Base-by-base conservation (phyloP, 257 asterid species). In the Ajuga chamaepitys region DNA sequence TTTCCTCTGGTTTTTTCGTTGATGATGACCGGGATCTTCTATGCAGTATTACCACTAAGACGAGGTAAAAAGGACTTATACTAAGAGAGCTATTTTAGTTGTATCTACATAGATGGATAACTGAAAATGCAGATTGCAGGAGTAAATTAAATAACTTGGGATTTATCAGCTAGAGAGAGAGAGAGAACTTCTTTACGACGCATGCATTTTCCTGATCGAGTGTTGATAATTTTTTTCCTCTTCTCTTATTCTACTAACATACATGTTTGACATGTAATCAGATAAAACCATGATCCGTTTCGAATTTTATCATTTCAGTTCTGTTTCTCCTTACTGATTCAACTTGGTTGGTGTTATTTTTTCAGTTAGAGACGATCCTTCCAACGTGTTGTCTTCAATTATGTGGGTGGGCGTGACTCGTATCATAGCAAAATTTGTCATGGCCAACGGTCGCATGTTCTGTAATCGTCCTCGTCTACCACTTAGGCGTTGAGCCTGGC, bases 391-490 rank as follows among this genome's bases (percentile, higher is more conserved):
- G 26, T 81, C 85, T 74, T 80, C 96, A 26, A 24, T 90, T 52
- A 70, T 94, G 66, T 94, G 97, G 98, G 91, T 84, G 24, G 66
- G 95, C 79, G 58, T 82, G 77, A 89, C 97, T 77, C 62, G 81
- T 69, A 82, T 63, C 14, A 78, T 87, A 14, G 88, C 83, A 44
- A 85, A 79, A 46, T 63, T 83, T 46, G 95, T 92, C 67, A 89
- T 64, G 83, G 79, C 86, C 68, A 81, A 89, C 50, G 95, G 96
- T 42, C 91, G 87, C 28, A 21, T 70, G 45, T 92, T 92, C 89
- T 92, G 98, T 50, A 83, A 92, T 70, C 85, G 95, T 21, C 98
- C 98, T 48, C 95, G 93, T 46, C 85, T 92, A 37, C 87, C 75
- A 74, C 88, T 96, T 60, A 69, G 85, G 46, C 74, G 45, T 64